A percentile compares a stretch with the other conserved stretches of the same genome.
Evolutionary conservation across 805 yeast genomes (phyloP).

Genomic region (Cyberlindnera mississippiensis): DNA sequence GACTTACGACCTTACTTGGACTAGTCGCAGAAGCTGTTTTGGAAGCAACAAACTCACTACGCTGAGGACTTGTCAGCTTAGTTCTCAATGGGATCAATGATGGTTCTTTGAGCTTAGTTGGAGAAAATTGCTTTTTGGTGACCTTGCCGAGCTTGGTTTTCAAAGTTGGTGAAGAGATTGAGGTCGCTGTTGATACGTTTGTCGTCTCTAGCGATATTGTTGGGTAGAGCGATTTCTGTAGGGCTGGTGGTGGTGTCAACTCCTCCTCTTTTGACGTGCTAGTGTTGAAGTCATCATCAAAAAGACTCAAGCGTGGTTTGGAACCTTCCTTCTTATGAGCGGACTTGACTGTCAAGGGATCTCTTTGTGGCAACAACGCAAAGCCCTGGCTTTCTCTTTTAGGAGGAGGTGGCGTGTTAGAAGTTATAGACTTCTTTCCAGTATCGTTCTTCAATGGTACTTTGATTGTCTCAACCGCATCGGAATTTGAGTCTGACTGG

Average conservation of each 20-base stretch:
- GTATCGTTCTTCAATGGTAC: slow-evolving; percentile 22
- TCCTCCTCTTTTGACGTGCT: slow-evolving; percentile 13
- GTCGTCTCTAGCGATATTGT: slow-evolving; percentile 11
- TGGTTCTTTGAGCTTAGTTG: slow-evolving; percentile 7
- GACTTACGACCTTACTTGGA: slow-evolving; percentile 8
- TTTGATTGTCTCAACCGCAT: slow-evolving; percentile 16
- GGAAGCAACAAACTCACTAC: neutral
- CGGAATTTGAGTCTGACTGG: slow-evolving; percentile 5
- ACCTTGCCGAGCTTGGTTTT: neutral
- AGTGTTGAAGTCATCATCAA: slow-evolving; percentile 10
- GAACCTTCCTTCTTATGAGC: slow-evolving; percentile 16
- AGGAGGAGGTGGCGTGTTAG: slow-evolving; percentile 21
- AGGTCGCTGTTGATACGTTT: slow-evolving; percentile 8
- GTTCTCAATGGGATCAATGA: slow-evolving; percentile 2
- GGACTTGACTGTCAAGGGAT: slow-evolving; percentile 29
- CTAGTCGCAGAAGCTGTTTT: neutral
- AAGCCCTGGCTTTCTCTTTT: slow-evolving; percentile 29
- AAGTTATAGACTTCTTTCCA: slow-evolving; percentile 3
- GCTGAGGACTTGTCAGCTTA: slow-evolving; percentile 3
- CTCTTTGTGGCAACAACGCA: slow-evolving; percentile 30
- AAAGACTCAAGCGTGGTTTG: slow-evolving; percentile 18
- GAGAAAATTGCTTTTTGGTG: slow-evolving; percentile 6
- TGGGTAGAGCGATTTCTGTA: slow-evolving; percentile 21
- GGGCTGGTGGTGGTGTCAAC: slow-evolving; percentile 6
- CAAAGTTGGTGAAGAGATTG: slow-evolving; percentile 10